Conservation (phyloP, 306 rosid genomes). For the Cyamopsis tetragonoloba region DNA sequence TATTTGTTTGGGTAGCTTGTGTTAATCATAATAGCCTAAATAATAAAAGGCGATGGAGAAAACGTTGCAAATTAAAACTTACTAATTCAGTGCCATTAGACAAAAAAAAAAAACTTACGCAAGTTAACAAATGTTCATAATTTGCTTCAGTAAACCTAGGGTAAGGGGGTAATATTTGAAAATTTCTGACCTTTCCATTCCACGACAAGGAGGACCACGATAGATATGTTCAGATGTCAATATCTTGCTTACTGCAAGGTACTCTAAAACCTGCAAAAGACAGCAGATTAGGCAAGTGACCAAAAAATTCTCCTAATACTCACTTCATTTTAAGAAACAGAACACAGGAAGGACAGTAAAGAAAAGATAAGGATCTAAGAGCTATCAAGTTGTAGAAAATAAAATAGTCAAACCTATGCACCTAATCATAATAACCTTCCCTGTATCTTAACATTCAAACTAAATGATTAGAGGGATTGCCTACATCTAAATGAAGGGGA, state of each 20-base stretch:
- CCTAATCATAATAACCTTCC: constrained; percentile 3
- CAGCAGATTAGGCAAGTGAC: background rate
- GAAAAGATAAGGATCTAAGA: background rate
- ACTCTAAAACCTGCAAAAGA: constrained; percentile 73
- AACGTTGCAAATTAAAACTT: background rate
- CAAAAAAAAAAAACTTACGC: background rate
- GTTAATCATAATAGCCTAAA: constrained; percentile 11
- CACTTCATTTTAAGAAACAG: background rate
- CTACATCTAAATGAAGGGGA: constrained; percentile 9
- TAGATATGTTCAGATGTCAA: constrained; percentile 77
- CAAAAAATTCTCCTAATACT: constrained; percentile 1
- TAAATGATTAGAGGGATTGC: background rate
- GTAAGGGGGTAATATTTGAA: background rate
- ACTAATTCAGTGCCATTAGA: background rate
- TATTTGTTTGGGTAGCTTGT: background rate
- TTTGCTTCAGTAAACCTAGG: background rate
- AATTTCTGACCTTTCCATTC: constrained; percentile 92
- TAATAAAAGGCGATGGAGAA: background rate
- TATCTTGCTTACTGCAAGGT: constrained; percentile 69
- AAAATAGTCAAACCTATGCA: constrained; percentile 1
- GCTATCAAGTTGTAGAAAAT: background rate
- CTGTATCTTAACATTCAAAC: background rate
- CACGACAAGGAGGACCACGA: constrained; percentile 80
- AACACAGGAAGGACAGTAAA: background rate
- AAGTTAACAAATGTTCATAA: constrained; percentile 12